phyloP scores from a whole-genome alignment of 2,329 filamentous ascomycete genomes.

The Diaporthe citri region DNA sequence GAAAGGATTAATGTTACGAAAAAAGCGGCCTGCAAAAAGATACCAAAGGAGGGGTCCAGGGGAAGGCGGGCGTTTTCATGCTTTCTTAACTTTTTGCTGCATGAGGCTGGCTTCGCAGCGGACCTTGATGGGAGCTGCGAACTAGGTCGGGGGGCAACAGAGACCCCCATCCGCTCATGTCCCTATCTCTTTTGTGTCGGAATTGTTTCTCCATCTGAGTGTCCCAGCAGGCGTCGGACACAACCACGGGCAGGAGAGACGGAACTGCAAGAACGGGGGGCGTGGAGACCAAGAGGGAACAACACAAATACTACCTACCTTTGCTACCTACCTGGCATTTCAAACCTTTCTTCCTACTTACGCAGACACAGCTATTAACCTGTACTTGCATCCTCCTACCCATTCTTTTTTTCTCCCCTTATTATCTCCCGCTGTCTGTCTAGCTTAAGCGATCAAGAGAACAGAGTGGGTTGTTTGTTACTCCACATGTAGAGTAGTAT shows the following conservation, averaged over 20 bases:
- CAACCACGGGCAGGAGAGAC: constrained; percentile 35
- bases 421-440: not conserved
- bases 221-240: not conserved
- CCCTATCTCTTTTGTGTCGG: constrained; percentile 30
- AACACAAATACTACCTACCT: constrained; percentile 10
- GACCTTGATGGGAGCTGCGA: constrained; percentile 28
- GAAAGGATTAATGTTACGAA: constrained; percentile 35
- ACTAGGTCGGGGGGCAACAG: not conserved
- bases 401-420: too few relatives aligned
- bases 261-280: constrained; percentile 32
- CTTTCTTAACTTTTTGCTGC: constrained; percentile 2
- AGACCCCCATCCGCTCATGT: constrained; percentile 5
- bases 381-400: not conserved
- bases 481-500: not conserved
- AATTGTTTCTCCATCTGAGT: constrained; percentile 24
- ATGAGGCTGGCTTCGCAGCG: constrained; percentile 23
- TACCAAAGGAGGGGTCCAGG: constrained; percentile 32
- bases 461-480: not conserved
- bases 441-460: not conserved
- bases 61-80: constrained; percentile 36
- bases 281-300: not conserved
- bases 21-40: constrained; percentile 39
- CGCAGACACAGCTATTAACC: constrained; percentile 9
- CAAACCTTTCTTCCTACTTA: not conserved
- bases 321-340: constrained; percentile 5